These are phyloP conservation scores for Plectranthus barbatus DNA, from an alignment of 257 asterid genomes.

Conservation along the genomic window DNA sequence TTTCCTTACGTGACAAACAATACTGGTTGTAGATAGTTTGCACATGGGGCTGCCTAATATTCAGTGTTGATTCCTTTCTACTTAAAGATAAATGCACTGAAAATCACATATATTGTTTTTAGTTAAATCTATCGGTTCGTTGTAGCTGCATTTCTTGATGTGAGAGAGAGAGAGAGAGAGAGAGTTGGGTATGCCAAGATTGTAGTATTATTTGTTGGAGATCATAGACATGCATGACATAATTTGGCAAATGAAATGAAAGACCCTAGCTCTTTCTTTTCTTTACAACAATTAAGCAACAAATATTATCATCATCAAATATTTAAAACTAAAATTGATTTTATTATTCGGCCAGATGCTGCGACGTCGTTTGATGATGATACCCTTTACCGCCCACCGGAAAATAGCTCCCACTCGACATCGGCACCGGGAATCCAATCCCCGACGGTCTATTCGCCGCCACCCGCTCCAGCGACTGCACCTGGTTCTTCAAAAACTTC, in stretches of 20 bases:
- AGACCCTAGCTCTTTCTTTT: conserved; percentile 2
- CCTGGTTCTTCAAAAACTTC: conserved; percentile 75
- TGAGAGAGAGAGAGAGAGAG: neutral
- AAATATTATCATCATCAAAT: neutral
- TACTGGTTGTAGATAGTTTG: conserved; percentile 28
- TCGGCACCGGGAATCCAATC: conserved; percentile 71
- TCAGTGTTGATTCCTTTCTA: conserved; percentile 36
- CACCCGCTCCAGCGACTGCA: conserved; percentile 65
- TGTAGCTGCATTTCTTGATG: neutral
- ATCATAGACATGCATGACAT: conserved; percentile 62
- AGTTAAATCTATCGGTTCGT: neutral
- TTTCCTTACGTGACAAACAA: conserved; percentile 23
- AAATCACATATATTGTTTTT: conserved; percentile 1
- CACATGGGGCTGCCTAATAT: conserved; percentile 31
- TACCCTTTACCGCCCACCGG: conserved; percentile 42
- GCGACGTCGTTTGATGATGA: conserved; percentile 15
- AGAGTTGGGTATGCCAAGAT: conserved; percentile 14
- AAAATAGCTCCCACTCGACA: conserved; percentile 62
- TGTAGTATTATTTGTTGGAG: conserved; percentile 19
- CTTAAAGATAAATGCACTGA: conserved; percentile 27
- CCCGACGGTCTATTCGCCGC: conserved; percentile 49
- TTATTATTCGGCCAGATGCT: too few relatives aligned
- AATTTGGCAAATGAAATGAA: conserved; percentile 27
- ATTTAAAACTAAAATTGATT: neutral
- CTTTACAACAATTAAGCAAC: conserved; percentile 31